phyloP scores from a whole-genome alignment of 176 grass and related monocot species.

The Zizania latifolia region DNA sequence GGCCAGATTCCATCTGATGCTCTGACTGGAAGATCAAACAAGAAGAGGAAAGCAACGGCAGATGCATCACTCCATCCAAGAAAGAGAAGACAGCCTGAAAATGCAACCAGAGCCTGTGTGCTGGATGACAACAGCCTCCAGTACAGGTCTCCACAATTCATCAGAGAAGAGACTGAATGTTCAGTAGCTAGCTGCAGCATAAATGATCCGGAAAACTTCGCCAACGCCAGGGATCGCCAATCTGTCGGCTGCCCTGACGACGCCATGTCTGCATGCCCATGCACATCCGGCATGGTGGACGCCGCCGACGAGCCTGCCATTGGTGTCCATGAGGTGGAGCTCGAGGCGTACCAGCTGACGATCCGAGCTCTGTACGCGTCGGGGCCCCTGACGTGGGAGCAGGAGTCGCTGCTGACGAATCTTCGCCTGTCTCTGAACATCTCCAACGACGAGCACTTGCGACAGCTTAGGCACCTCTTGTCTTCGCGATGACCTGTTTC shows the following conservation, averaged over 20 bases:
- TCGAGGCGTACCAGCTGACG: constrained; percentile 62
- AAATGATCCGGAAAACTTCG: constrained; percentile 2
- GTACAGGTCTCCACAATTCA: constrained; percentile 13
- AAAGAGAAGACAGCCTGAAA: background rate
- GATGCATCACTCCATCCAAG: constrained; percentile 13
- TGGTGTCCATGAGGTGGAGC: constrained; percentile 54
- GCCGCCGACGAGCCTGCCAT: constrained; percentile 6
- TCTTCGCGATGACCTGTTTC: constrained; percentile 24
- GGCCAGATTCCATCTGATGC: background rate
- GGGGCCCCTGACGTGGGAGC: constrained; percentile 69
- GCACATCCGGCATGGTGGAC: constrained; percentile 2
- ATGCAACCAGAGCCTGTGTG: background rate
- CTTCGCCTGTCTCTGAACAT: constrained; percentile 72
- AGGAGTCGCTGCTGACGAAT: constrained; percentile 78
- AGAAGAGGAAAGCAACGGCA: constrained; percentile 38
- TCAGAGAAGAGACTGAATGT: constrained; percentile 46
- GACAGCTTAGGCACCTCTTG: constrained; percentile 54
- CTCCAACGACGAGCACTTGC: constrained; percentile 70
- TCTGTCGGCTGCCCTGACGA: constrained; percentile 20
- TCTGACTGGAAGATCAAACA: constrained; percentile 9
- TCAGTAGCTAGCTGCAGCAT: constrained; percentile 70
- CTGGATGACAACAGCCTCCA: constrained; percentile 15
- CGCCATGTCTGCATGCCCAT: constrained; percentile 46
- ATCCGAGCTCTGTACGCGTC: constrained; percentile 57
- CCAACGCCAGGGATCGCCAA: background rate